phyloP scores from a whole-genome alignment of 306 rosid species.

The Datisca glomerata region DNA sequence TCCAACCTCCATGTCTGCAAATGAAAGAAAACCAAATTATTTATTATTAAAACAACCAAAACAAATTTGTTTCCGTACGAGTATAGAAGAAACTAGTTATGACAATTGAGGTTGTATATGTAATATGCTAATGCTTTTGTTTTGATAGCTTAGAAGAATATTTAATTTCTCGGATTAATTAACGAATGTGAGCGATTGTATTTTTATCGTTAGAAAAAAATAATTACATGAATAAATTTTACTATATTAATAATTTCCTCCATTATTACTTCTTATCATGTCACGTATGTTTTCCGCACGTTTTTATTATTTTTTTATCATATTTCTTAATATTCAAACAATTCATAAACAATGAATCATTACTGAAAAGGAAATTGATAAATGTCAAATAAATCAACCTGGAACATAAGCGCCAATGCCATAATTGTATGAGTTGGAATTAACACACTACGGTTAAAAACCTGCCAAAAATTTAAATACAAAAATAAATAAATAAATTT shows the following conservation, averaged over 20 bases:
- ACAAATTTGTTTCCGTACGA: too few species aligned
- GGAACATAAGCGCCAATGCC: slow-evolving; percentile 56
- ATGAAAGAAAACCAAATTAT: slow-evolving; percentile 11
- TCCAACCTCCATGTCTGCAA: slow-evolving; percentile 64
- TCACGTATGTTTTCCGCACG: too few species aligned
- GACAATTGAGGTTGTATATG: too few species aligned
- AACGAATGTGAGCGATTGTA: not conserved
- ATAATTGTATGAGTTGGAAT: slow-evolving; percentile 65
- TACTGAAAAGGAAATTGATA: too few species aligned
- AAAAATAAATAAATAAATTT: slow-evolving; percentile 17
- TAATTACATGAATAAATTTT: too few species aligned
- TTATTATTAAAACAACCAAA: not conserved
- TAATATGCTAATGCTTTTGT: not conserved
- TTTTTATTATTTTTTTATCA: too few species aligned
- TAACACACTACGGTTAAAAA: slow-evolving; percentile 67
- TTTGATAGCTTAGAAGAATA: not conserved
- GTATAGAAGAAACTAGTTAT: not conserved
- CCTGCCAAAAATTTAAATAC: too few species aligned
- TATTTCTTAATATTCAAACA: too few species aligned
- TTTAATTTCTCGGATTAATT: not conserved
- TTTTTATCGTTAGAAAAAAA: too few species aligned
- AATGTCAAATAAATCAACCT: slow-evolving; percentile 48
- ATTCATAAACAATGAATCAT: too few species aligned
- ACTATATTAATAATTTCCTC: too few species aligned
- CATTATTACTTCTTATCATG: too few species aligned